Conservation (phyloP, 257 asterid genomes). For the Jaltomata sinuosa region DNA sequence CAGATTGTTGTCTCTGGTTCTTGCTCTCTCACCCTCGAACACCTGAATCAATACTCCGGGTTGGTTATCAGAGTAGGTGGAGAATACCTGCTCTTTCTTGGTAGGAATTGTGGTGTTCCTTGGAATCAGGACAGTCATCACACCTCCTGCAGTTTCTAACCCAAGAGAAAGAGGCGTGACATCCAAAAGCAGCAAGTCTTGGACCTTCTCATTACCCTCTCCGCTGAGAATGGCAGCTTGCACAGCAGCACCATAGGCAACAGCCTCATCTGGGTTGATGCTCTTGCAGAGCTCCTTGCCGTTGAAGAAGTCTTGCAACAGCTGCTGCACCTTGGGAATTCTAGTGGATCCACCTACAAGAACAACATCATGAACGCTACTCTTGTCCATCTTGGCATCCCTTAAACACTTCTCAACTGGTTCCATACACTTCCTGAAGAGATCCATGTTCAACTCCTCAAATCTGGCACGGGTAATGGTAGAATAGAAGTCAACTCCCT, state of each 20-base stretch:
- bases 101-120: slow-evolving; percentile 36
- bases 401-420: slow-evolving; percentile 88
- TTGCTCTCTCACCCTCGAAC: slow-evolving; percentile 30
- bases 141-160: slow-evolving; percentile 32
- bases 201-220: slow-evolving; percentile 34
- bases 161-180: slow-evolving; percentile 34
- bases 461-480: slow-evolving; percentile 76
- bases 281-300: slow-evolving; percentile 40
- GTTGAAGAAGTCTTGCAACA: slow-evolving; percentile 28
- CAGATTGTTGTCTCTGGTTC: slow-evolving; percentile 28
- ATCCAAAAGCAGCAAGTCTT: slow-evolving; percentile 26
- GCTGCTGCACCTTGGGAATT: slow-evolving; percentile 34
- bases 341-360: slow-evolving; percentile 39
- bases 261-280: slow-evolving; percentile 39
- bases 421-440: slow-evolving; percentile 77
- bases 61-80: slow-evolving; percentile 37
- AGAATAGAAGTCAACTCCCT: slow-evolving; percentile 77
- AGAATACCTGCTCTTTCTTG: slow-evolving; percentile 35
- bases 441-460: slow-evolving; percentile 74
- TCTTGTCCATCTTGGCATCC: slow-evolving; percentile 90
- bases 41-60: slow-evolving; percentile 37
- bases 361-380: slow-evolving; percentile 59
- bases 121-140: slow-evolving; percentile 28
- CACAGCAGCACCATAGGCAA: slow-evolving; percentile 38
- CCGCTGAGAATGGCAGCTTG: slow-evolving; percentile 38